A percentile compares a stretch with the other conserved stretches of the same genome.
Conservation (phyloP, 2,329 filamentous ascomycete species). For the Fusarium sororula region DNA sequence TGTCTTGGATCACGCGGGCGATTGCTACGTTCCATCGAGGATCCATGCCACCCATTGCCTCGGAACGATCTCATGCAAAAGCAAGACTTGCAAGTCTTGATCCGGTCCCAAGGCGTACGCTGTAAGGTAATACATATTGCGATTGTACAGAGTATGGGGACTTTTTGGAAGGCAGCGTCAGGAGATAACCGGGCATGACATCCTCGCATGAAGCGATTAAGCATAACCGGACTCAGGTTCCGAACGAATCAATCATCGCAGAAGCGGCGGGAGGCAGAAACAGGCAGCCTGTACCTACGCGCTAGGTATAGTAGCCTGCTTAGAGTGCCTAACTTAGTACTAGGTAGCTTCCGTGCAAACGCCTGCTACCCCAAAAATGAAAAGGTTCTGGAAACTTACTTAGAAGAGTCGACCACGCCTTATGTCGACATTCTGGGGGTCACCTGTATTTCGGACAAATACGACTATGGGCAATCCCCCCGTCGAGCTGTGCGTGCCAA, state of each 20-base stretch:
- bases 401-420: constrained; percentile 5
- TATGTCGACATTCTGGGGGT: neutral
- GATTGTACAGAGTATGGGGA: neutral
- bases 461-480: neutral
- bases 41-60: constrained; percentile 6
- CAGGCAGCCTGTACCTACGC: neutral
- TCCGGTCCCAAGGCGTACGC: neutral
- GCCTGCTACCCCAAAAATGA: neutral
- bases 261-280: neutral
- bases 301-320: neutral
- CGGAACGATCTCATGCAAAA: constrained; percentile 6
- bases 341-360: neutral
- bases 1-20: neutral
- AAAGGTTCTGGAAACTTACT: constrained; percentile 23
- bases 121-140: neutral
- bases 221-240: constrained; percentile 5
- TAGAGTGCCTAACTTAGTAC: neutral
- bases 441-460: neutral
- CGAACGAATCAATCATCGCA: constrained; percentile 16
- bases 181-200: constrained; percentile 28
- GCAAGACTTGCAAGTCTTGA: neutral
- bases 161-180: neutral
- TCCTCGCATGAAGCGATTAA: constrained; percentile 7
- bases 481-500: neutral
- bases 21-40: constrained; percentile 12